phyloP scores from a whole-genome alignment of 768 basidiomycete species.

The Dendrothele bispora region DNA sequence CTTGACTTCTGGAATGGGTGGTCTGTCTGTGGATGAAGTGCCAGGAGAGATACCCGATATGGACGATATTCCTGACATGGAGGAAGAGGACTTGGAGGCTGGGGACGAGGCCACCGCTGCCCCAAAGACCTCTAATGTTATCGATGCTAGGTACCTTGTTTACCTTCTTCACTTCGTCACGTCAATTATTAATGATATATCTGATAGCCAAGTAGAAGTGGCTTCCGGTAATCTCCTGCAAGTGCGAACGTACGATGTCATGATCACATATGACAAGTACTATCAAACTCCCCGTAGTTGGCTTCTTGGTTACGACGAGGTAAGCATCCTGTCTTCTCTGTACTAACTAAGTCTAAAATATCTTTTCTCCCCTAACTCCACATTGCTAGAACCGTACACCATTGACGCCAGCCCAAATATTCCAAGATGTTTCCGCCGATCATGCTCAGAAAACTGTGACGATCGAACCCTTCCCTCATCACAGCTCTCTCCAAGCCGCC shows the following conservation, averaged over 20 bases:
- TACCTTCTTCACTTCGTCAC: background rate
- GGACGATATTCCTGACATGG: constrained; percentile 99
- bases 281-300: constrained; percentile 99
- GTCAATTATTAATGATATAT: constrained; percentile 7
- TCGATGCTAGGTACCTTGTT: constrained; percentile 49
- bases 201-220: constrained; percentile 55
- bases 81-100: constrained; percentile 88
- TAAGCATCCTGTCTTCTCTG: constrained; percentile 24
- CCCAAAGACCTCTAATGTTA: constrained; percentile 44
- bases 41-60: constrained; percentile 78
- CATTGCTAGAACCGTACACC: constrained; percentile 93
- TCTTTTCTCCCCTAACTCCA: too few species aligned
- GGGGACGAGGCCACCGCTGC: constrained; percentile 84
- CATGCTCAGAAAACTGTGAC: constrained; percentile 99
- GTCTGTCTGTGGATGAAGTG: constrained; percentile 40
- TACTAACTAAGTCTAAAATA: constrained; percentile 7
- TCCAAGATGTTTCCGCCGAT: constrained; percentile 96
- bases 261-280: constrained; percentile 99
- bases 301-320: constrained; percentile 98
- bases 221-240: constrained; percentile 85
- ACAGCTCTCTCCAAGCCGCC: constrained; percentile 78
- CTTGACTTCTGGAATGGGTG: constrained; percentile 43
- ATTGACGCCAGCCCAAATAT: constrained; percentile 86
- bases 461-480: constrained; percentile 97
- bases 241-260: constrained; percentile 98